phyloP scores from a whole-genome alignment of 1,284 basidiomycete genomes.

The Trametes pubescens region DNA sequence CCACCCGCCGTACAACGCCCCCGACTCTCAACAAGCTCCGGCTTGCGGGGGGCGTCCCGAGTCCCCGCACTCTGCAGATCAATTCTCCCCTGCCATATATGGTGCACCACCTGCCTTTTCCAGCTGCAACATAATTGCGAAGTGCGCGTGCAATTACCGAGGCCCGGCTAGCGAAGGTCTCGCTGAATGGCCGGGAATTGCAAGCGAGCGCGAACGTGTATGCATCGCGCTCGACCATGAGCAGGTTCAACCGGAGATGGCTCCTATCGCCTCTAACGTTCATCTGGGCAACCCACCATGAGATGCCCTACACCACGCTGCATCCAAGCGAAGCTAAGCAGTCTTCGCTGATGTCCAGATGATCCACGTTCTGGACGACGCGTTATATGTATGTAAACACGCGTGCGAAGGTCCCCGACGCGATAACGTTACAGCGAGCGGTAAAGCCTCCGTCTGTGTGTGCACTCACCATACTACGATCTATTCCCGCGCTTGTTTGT shows the following conservation, averaged over 20 bases:
- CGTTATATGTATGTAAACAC: neutral
- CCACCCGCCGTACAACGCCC: neutral
- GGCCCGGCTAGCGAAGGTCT: neutral
- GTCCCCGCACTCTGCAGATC: slow-evolving; percentile 6
- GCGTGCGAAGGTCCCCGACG: slow-evolving; percentile 9
- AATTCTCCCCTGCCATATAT: slow-evolving; percentile 12
- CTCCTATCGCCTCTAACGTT: neutral
- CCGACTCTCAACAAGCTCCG: neutral
- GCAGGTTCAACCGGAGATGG: neutral
- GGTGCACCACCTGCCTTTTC: slow-evolving; percentile 17
- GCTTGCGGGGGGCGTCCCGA: neutral
- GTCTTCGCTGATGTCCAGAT: neutral
- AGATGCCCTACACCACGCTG: neutral
- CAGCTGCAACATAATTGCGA: neutral
- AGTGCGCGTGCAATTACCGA: neutral
- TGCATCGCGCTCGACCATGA: neutral
- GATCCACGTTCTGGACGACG: neutral
- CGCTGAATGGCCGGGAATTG: neutral
- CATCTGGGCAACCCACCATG: neutral
- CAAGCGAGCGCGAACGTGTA: neutral
- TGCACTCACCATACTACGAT: slow-evolving; percentile 1
- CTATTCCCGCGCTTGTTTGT: slow-evolving; percentile 14
- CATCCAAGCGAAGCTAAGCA: neutral
- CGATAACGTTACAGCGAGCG: neutral
- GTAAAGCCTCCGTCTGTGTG: neutral